A percentile compares a stretch with the other conserved stretches of the same genome.
phyloP scores from a whole-genome alignment of 345 rosid species.

The Raphanus sativus region DNA sequence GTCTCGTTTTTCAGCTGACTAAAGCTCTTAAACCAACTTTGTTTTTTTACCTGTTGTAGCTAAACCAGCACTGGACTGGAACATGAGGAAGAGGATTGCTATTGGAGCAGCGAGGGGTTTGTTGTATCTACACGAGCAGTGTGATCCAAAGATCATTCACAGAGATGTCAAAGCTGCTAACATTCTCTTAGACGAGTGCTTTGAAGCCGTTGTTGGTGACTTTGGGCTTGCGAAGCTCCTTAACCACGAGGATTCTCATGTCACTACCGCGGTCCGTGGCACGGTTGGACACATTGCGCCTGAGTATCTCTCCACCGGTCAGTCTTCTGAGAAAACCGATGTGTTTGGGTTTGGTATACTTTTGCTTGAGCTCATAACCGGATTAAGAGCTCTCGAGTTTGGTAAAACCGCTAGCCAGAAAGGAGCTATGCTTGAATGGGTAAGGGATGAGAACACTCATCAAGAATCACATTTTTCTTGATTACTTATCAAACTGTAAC shows the following conservation, averaged over 20 bases:
- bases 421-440: slow-evolving; percentile 97
- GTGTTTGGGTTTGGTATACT: slow-evolving; percentile 95
- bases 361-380: slow-evolving; percentile 83
- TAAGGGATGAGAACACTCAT: slow-evolving; percentile 36
- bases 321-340: slow-evolving; percentile 94
- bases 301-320: slow-evolving; percentile 92
- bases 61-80: slow-evolving; percentile 87
- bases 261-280: slow-evolving; percentile 94
- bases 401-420: slow-evolving; percentile 78
- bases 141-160: slow-evolving; percentile 93
- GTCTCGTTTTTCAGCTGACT: slow-evolving; percentile 5
- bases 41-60: slow-evolving; percentile 39
- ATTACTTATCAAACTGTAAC: slow-evolving; percentile 7
- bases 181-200: slow-evolving; percentile 76
- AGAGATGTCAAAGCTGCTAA: slow-evolving; percentile 96
- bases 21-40: too few species aligned
- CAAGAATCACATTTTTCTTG: slow-evolving; percentile 19
- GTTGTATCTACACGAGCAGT: slow-evolving; percentile 84
- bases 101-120: slow-evolving; percentile 95
- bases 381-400: slow-evolving; percentile 85
- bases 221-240: slow-evolving; percentile 95
- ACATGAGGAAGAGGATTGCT: slow-evolving; percentile 81
- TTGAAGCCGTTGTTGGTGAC: slow-evolving; percentile 89
- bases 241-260: slow-evolving; percentile 88
- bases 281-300: slow-evolving; percentile 97